Evolutionary conservation across 768 basidiomycete genomes (phyloP).

Genomic region (Chalciporus pseudorubinellus): DNA sequence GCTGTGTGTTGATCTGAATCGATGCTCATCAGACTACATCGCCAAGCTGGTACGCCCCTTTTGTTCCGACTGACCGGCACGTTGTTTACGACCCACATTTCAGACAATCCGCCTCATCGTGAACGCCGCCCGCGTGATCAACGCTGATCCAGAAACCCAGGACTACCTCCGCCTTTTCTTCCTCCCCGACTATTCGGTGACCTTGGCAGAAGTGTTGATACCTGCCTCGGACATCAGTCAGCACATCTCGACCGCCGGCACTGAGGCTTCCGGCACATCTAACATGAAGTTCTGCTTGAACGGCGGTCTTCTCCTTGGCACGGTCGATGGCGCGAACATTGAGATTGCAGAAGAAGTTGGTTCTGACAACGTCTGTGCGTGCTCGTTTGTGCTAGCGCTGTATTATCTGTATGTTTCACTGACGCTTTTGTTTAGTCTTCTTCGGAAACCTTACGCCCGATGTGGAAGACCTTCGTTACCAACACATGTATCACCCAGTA

Average conservation of each 20-base stretch:
- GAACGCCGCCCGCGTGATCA: slow-evolving; percentile 71
- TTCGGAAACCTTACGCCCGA: slow-evolving; percentile 86
- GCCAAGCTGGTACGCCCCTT: slow-evolving; percentile 69
- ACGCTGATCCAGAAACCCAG: slow-evolving; percentile 80
- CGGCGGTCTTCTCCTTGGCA: slow-evolving; percentile 85
- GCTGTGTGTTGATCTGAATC: slow-evolving; percentile 8
- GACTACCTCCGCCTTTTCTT: slow-evolving; percentile 88
- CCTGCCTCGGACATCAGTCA: slow-evolving; percentile 94
- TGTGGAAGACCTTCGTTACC: slow-evolving; percentile 83
- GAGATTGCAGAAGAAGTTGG: slow-evolving; percentile 97
- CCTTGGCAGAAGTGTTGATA: slow-evolving; percentile 78
- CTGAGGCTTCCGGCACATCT: slow-evolving; percentile 80
- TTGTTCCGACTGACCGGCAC: neutral
- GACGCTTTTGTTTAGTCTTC: slow-evolving; percentile 58
- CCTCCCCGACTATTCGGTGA: slow-evolving; percentile 93
- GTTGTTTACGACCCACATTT: neutral
- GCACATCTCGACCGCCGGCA: slow-evolving; percentile 97
- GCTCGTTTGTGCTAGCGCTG: slow-evolving; percentile 4
- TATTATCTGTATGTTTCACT: too few relatives aligned
- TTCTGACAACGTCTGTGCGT: slow-evolving; percentile 87
- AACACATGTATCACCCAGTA: slow-evolving; percentile 80
- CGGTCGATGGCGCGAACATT: slow-evolving; percentile 94
- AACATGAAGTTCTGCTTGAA: slow-evolving; percentile 92
- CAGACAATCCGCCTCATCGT: slow-evolving; percentile 92
- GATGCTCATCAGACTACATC: slow-evolving; percentile 61